A percentile compares a stretch with the other conserved stretches of the same genome.
phyloP scores from a whole-genome alignment of 2,329 filamentous ascomycete species.

The Aspergillus ochraceus region DNA sequence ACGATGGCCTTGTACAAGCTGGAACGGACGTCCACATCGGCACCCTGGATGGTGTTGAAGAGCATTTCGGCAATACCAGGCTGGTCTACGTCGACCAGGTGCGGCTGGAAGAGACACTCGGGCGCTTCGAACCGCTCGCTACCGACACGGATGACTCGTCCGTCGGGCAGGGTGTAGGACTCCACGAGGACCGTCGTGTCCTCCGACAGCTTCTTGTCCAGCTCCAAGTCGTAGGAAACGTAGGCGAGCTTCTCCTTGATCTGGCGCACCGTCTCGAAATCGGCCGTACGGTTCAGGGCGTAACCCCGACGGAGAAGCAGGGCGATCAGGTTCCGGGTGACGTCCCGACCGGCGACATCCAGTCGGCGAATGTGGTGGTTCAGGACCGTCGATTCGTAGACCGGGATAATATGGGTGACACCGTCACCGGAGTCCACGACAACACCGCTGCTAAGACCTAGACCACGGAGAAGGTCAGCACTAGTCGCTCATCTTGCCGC shows the following conservation, averaged over 20 bases:
- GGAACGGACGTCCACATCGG: constrained; percentile 90
- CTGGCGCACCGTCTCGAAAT: constrained; percentile 97
- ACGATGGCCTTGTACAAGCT: constrained; percentile 98
- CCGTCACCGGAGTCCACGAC: constrained; percentile 98
- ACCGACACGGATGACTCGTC: constrained; percentile 91
- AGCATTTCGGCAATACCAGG: constrained; percentile 95
- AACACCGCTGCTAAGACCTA: constrained; percentile 86
- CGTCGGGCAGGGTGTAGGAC: constrained; percentile 95
- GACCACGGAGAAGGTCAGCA: constrained; percentile 5
- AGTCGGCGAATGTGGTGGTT: constrained; percentile 94
- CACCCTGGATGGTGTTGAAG: constrained; percentile 97
- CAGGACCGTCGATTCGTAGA: constrained; percentile 96
- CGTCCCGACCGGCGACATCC: constrained; percentile 93
- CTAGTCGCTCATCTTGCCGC: neutral
- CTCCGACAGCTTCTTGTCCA: constrained; percentile 94
- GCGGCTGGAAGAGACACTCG: constrained; percentile 97
- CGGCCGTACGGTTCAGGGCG: constrained; percentile 94
- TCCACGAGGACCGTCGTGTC: constrained; percentile 97
- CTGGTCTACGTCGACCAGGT: constrained; percentile 95
- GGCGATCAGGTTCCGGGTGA: constrained; percentile 97
- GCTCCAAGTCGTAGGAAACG: constrained; percentile 94
- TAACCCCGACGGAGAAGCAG: constrained; percentile 92
- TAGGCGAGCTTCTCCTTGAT: constrained; percentile 99
- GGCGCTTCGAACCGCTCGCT: constrained; percentile 97
- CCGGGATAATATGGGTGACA: constrained; percentile 97